Base-by-base conservation (phyloP, 495 filamentous ascomycete species). In the Haplographium delicatum region DNA sequence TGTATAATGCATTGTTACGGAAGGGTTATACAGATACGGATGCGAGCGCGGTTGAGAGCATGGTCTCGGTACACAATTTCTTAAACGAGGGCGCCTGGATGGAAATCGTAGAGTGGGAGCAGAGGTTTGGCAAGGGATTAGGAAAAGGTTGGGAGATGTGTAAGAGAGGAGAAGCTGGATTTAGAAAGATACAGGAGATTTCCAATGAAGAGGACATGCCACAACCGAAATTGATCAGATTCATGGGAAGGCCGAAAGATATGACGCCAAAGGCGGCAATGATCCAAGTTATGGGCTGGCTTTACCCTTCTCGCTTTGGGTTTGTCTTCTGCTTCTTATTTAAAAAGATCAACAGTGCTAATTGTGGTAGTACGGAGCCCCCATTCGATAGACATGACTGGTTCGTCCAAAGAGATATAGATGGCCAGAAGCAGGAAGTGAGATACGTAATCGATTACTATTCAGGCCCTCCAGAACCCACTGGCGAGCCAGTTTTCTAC, bases 381-480 rank as follows among this genome's bases (percentile, higher is more conserved):
- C 93, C 93, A n/a, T 98, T 98, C 60, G 93, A 98, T 68, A 82
- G 93, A 46, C 93, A 98, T 61, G 93, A 98, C 63, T 98, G 93
- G 93, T 97, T 83, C 61, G 85, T 98, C 22, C 75, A 83, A 57
- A 78, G 93, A 35, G 72, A 79, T 19, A 66, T 74, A 15, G 68
- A 81, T n/a, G 76, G 79, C 4, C 24, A 76, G 55, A 65, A 63
- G 49, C 82, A 80, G 63, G 88, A 96, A 73, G 74, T 95, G 37
- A 78, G 93, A 52, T 99, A 99, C 64, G 85, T 99, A 43, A 99
- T 99, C 60, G 93, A 99, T 62, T 99, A 97, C 66, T 99, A 99
- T 67, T 84, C 84, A 6, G 94, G 81, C 0, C 81, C 84, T 15
- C 85, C 87, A 0, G 93, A 98, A 57, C 83, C 86, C 3, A 89